Evolutionary conservation across 2,329 filamentous ascomycete genomes (phyloP).

Genomic region (Sordariomycetes sp.): DNA sequence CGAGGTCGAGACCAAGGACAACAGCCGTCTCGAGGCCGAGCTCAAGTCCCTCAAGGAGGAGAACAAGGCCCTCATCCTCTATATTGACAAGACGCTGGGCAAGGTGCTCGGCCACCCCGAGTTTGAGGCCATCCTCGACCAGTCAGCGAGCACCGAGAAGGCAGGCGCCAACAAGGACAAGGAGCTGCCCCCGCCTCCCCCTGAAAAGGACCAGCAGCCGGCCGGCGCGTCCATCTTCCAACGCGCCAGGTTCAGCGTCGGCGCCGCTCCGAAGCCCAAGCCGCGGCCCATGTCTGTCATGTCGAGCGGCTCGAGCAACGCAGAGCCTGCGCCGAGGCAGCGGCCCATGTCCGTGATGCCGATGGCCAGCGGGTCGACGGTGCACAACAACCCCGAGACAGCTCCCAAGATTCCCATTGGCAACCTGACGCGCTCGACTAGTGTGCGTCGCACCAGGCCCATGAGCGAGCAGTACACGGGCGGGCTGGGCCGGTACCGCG

Average conservation of each 20-base stretch:
- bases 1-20: constrained; percentile 46
- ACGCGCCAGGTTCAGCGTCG: constrained; percentile 37
- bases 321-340: constrained; percentile 26
- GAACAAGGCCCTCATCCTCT: constrained; percentile 93
- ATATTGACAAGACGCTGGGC: constrained; percentile 99
- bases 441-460: constrained; percentile 40
- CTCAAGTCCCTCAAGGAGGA: constrained; percentile 73
- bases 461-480: constrained; percentile 49
- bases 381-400: constrained; percentile 54
- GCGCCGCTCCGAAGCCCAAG: constrained; percentile 28
- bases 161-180: constrained; percentile 51
- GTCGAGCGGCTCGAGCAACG: constrained; percentile 16
- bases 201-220: constrained; percentile 12
- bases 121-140: constrained; percentile 86
- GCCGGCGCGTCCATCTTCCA: constrained; percentile 14
- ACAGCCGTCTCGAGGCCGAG: constrained; percentile 56
- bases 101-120: constrained; percentile 87
- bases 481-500: constrained; percentile 47
- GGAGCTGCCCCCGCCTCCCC: constrained; percentile 63
- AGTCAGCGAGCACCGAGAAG: constrained; percentile 42
- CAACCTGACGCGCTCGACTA: constrained; percentile 37
- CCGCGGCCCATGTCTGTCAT: constrained; percentile 43
- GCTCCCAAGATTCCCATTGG: constrained; percentile 65
- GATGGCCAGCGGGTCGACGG: constrained; percentile 18
- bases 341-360: constrained; percentile 47